Evolutionary conservation across 1,284 basidiomycete species (phyloP).

Genomic region (Malassezia psittaci): DNA sequence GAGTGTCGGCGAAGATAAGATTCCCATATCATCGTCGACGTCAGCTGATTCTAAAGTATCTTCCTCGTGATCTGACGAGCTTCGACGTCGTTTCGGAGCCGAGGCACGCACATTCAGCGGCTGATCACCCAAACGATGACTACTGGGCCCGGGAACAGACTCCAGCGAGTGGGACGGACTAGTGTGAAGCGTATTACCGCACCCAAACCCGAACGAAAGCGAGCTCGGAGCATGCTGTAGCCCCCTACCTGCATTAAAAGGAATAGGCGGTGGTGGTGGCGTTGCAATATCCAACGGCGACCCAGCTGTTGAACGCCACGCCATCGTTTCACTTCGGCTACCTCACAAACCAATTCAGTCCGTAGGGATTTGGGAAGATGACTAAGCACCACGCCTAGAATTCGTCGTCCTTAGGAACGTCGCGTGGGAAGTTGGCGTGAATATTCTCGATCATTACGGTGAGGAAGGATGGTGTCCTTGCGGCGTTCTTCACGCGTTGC

Average conservation of each 20-base stretch:
- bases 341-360: no score
- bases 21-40: background rate
- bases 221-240: background rate
- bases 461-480: background rate
- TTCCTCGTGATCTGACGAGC: background rate
- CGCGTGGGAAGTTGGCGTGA: background rate
- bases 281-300: conserved; percentile 1
- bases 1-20: background rate
- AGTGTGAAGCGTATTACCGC: background rate
- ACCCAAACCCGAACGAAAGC: conserved; percentile 18
- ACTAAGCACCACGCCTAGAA: background rate
- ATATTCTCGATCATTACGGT: background rate
- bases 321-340: background rate
- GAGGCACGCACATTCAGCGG: background rate
- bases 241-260: conserved; percentile 5
- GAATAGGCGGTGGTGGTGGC: conserved; percentile 13
- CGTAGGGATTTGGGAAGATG: background rate
- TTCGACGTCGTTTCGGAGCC: conserved; percentile 10
- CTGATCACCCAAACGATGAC: no score
- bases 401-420: no score
- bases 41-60: background rate
- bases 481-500: conserved; percentile 6
- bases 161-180: background rate
- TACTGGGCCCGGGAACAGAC: background rate
- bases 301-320: background rate